Evolutionary conservation across 2,329 filamentous ascomycete species (phyloP), one percentile per base, ranked within the genome.

Genomic region (Pseudogymnoascus sp.): DNA sequence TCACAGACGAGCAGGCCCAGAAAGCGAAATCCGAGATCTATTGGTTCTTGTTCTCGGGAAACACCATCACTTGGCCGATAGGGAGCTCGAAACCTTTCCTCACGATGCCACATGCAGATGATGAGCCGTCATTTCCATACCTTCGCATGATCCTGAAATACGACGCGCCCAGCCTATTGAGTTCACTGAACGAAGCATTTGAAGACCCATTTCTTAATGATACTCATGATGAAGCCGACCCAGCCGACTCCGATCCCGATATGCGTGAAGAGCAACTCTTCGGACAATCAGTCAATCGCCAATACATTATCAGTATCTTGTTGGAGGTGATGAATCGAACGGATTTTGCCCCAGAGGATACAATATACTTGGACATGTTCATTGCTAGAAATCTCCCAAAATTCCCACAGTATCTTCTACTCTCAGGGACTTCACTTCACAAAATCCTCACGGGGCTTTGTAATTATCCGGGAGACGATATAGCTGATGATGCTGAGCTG

Each of bases 361-460:
- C 89, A 10, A 90, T 99, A 62, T 99, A 96, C 74, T 82, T 99
- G 48, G 92, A 99, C 74, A 99, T 99, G 92, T 99, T 99, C 71
- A 89, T 99, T 71, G 93, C 94, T 15, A 86, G 94, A 62, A 99
- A 96, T 72, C 77, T 99, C 59, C 90, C 95, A 3, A 99, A 99
- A 73, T 99, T 96, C 70, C 92, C 92, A 0, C 93, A 97, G 72
- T 97, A 97, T 70, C 87, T 99, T 59, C 82, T 97, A 9, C 84
- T 99, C 55, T 89, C 93, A 0, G 94, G 92, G 15, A 92, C 90
- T 2, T 88, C 89, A 1, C 80, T 99, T 0, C 90, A 92, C 63
- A 87, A 86, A 63, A 87, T 97, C 8, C 80, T 99, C 27, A 80
- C 85, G 37, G 88, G 92, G 1, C 80, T 99, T 4, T 99, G 94